These are phyloP conservation scores for Forsythia suspensa DNA, from an alignment of 257 asterid genomes.

Conservation along the genomic window DNA sequence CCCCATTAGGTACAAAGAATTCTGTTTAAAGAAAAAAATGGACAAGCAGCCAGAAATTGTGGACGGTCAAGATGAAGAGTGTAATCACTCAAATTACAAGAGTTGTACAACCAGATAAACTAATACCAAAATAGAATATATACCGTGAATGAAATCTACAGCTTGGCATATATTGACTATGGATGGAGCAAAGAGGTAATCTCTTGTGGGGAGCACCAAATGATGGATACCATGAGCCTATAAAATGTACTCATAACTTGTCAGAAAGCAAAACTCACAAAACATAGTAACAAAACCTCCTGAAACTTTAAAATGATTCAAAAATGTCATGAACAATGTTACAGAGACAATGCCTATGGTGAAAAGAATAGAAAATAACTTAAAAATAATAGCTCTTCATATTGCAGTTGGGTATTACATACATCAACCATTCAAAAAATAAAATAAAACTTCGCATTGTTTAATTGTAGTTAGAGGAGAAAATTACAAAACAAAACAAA, in stretches of 20 bases:
- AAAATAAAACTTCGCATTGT: not conserved
- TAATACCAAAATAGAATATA: not conserved
- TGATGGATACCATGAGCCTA: slow-evolving; percentile 47
- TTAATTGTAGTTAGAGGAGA: not conserved
- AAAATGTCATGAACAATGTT: not conserved
- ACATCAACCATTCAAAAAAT: not conserved
- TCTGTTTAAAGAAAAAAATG: not conserved
- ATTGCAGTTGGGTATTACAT: not conserved
- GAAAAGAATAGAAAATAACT: not conserved
- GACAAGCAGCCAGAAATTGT: not conserved
- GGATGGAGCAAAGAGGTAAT: slow-evolving; percentile 52
- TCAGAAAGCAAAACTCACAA: not conserved
- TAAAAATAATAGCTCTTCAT: not conserved
- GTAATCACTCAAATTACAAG: not conserved
- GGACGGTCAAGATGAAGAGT: not conserved
- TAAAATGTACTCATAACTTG: not conserved
- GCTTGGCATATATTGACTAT: slow-evolving; percentile 40
- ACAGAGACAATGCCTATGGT: not conserved
- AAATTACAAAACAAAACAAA: not conserved
- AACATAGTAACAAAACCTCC: not conserved
- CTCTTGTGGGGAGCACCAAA: slow-evolving; percentile 54
- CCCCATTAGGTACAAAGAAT: too few relatives aligned
- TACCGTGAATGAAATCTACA: slow-evolving; percentile 48
- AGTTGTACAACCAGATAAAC: not conserved
- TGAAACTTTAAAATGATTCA: not conserved